phyloP scores from a whole-genome alignment of 2,329 filamentous ascomycete genomes.

The Neopestalotiopsis sp. region DNA sequence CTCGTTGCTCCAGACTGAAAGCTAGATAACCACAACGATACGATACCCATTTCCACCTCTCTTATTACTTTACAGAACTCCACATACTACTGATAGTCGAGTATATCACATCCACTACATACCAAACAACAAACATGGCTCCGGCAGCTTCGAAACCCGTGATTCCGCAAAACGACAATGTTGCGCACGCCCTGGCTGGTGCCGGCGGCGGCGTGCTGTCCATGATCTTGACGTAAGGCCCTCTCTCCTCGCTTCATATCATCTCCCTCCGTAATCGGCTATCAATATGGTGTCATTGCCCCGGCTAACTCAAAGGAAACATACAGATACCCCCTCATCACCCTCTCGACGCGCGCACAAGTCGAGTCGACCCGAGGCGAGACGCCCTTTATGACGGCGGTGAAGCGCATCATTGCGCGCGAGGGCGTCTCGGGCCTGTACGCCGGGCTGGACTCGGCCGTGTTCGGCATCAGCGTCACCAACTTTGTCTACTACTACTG shows the following conservation, averaged over 20 bases:
- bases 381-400: conserved; percentile 81
- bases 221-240: conserved; percentile 85
- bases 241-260: neutral
- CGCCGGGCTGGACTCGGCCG: conserved; percentile 87
- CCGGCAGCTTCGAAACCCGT: conserved; percentile 62
- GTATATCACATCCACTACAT: neutral
- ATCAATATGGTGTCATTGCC: neutral
- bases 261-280: neutral
- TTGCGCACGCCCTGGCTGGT: conserved; percentile 91
- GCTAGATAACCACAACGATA: neutral
- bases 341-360: conserved; percentile 94
- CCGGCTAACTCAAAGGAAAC: neutral
- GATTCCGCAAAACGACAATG: conserved; percentile 90
- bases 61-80: neutral
- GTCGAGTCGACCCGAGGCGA: conserved; percentile 95
- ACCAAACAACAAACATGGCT: conserved; percentile 25
- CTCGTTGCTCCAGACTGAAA: conserved; percentile 11
- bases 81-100: neutral
- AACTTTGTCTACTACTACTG: conserved; percentile 99
- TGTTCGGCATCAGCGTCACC: conserved; percentile 97
- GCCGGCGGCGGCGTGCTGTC: conserved; percentile 93
- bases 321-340: conserved; percentile 89
- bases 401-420: conserved; percentile 85
- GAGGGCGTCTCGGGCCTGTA: conserved; percentile 92
- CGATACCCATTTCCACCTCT: neutral